Conservation (phyloP, 805 yeast species). For the Maudiozyma serrabonitensis region DNA sequence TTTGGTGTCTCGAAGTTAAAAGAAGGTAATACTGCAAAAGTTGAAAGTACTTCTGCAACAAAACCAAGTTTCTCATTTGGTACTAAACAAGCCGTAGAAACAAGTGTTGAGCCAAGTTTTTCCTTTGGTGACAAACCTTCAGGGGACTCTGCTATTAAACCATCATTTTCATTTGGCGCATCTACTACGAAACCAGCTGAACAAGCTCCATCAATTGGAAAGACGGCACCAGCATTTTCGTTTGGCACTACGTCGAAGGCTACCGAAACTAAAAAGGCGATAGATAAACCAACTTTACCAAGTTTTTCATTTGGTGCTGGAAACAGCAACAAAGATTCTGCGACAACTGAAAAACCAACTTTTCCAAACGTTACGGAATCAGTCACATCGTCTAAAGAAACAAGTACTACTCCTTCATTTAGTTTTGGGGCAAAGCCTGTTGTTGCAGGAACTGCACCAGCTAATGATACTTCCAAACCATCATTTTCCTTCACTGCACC, state of each 20-base stretch:
- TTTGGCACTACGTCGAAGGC: not conserved
- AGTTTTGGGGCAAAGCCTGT: slow-evolving; percentile 3
- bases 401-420: not conserved
- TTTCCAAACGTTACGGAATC: not conserved
- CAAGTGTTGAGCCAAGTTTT: not conserved
- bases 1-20: not conserved
- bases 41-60: not conserved
- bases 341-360: not conserved
- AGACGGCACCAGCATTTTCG: not conserved
- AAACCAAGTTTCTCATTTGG: slow-evolving; percentile 5
- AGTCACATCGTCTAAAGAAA: not conserved
- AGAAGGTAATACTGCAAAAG: not conserved
- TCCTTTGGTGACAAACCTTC: not conserved
- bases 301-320: slow-evolving; percentile 4
- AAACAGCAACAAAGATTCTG: not conserved
- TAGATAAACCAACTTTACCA: not conserved
- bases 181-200: not conserved
- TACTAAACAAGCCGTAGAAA: not conserved
- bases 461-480: slow-evolving; percentile 3
- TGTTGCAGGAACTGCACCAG: not conserved
- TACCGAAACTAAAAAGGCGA: not conserved
- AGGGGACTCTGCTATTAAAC: too few species aligned
- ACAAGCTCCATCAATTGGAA: not conserved
- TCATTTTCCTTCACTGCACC: slow-evolving; percentile 9
- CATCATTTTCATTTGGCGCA: slow-evolving; percentile 9